Conservation (phyloP, 345 rosid genomes). For the Populus pruinosa region DNA sequence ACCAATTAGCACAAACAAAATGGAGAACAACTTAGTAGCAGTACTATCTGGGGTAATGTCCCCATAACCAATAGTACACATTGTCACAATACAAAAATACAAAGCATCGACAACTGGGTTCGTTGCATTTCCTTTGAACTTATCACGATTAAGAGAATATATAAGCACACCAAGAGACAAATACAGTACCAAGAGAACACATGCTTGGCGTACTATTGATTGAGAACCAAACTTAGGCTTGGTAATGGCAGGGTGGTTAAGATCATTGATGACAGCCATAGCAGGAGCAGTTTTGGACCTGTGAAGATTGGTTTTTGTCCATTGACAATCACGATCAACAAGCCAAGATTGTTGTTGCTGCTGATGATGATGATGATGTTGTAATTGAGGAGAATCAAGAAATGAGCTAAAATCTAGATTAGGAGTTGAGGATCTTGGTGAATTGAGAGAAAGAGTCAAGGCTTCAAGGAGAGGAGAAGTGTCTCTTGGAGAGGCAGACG, state of each 20-base stretch:
- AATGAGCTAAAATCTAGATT: constrained; percentile 2
- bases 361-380: constrained; percentile 16
- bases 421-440: constrained; percentile 31
- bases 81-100: constrained; percentile 85
- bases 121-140: constrained; percentile 49
- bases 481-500: constrained; percentile 34
- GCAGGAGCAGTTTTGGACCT: constrained; percentile 84
- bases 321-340: constrained; percentile 27
- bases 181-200: constrained; percentile 51
- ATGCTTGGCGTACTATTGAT: constrained; percentile 52
- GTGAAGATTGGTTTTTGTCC: constrained; percentile 44
- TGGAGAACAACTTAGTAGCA: constrained; percentile 69
- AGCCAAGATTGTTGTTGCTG: constrained; percentile 32
- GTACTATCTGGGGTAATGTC: constrained; percentile 69
- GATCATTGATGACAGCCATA: constrained; percentile 62
- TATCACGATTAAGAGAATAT: constrained; percentile 55
- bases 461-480: constrained; percentile 50
- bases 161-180: constrained; percentile 66
- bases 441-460: constrained; percentile 38
- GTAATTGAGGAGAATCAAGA: constrained; percentile 15
- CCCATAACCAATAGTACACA: constrained; percentile 96
- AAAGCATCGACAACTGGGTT: constrained; percentile 90
- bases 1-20: constrained; percentile 83
- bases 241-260: constrained; percentile 20
- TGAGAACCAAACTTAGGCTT: constrained; percentile 54